phyloP scores from a whole-genome alignment of 2,329 filamentous ascomycete genomes.

The Fusarium sp. region DNA sequence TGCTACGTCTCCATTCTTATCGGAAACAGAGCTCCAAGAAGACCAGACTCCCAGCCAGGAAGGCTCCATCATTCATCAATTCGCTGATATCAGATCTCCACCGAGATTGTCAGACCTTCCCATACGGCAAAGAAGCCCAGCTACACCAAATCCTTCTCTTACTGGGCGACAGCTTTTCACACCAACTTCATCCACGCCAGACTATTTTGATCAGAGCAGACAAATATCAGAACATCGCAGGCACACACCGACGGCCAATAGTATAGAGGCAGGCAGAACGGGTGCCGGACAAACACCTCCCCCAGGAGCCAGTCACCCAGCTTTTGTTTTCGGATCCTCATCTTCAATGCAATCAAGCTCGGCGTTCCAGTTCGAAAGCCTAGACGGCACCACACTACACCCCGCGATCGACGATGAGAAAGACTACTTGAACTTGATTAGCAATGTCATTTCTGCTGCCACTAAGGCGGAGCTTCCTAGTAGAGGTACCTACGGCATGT shows the following conservation, averaged over 20 bases:
- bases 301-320: conserved; percentile 1
- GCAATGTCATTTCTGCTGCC: conserved; percentile 22
- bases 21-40: conserved; percentile 11
- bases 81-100: background rate
- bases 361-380: conserved; percentile 20
- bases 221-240: background rate
- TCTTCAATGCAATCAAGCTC: conserved; percentile 15
- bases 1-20: background rate
- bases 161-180: conserved; percentile 15
- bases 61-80: conserved; percentile 1
- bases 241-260: background rate
- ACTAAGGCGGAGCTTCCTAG: background rate
- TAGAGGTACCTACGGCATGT: conserved; percentile 4
- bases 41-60: conserved; percentile 9
- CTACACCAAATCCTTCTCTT: conserved; percentile 25
- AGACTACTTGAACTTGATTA: conserved; percentile 21
- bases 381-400: background rate
- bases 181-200: conserved; percentile 8
- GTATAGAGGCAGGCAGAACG: background rate
- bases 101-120: conserved; percentile 19
- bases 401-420: conserved; percentile 22
- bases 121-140: conserved; percentile 27
- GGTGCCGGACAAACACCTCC: background rate
- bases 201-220: background rate
- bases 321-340: conserved; percentile 39